Base-by-base conservation (phyloP, 768 basidiomycete species). In the Russula vinacea region DNA sequence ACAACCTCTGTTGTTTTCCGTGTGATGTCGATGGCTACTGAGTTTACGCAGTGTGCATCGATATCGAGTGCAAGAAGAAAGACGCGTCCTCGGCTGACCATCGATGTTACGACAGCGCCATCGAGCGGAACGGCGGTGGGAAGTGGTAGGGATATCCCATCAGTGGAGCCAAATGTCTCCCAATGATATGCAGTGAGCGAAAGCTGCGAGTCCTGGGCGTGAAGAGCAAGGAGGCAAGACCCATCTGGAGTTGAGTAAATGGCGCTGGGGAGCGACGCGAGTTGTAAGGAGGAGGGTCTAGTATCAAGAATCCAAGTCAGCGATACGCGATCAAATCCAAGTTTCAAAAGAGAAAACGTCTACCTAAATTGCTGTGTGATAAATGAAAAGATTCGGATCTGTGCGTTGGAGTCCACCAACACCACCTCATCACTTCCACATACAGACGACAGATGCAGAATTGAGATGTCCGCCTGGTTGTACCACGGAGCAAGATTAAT, bases 361-460 rank as follows among this genome's bases (percentile, higher is more conserved):
- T 39, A 85, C 84, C 84, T 72, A 59, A 84, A 83, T 51, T 84
- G 81, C 60, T 80, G 76, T 0, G 83, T 80, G 1, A 81, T 70
- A 50, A 85, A 67, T 1, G 84, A 86, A 64, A 79, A 86, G 8
- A 86, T 76, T 10, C 84, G 73, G 3, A 76, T 79, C 11, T 76
- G 76, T 0, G 73, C 71, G 3, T 62, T 68, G 2, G 76, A 75
- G 61, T 87, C 85, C 2, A 85, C 72, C 0, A 86, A 67, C 0
- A 81, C 67, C 5, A 87, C 58, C 56, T 87, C 85, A 62, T 86
- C 84, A 29, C 70, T 78, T 5, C 83, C 81, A 39, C 72, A 72
- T 0, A 83, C 74, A 61, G 83, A 83, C 40, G 77, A 75, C 3
- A 79, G 72, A 16, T 74, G 73, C 1, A 51, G 61, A 26, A 85